Evolutionary conservation across 1,139 yeast species (phyloP).

Genomic region (Protomyces inundatus): DNA sequence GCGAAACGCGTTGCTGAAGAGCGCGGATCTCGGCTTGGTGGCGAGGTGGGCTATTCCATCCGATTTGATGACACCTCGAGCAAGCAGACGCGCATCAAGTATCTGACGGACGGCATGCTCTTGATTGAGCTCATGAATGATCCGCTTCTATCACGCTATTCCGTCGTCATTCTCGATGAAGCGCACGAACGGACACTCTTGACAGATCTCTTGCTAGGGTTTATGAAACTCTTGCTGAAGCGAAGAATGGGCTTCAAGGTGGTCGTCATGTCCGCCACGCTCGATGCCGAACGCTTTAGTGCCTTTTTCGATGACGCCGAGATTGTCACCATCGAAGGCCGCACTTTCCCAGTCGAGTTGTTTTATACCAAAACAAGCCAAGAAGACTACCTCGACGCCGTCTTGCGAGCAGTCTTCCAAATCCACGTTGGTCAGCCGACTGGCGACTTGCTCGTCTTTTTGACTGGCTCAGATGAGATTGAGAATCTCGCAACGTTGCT

Average conservation of each 20-base stretch:
- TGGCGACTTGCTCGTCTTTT: conserved; percentile 84
- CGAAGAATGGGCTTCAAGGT: conserved; percentile 46
- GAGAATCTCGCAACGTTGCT: conserved; percentile 71
- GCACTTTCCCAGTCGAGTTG: conserved; percentile 76
- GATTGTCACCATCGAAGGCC: conserved; percentile 79
- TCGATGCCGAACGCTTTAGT: conserved; percentile 87
- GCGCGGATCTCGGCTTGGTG: conserved; percentile 61
- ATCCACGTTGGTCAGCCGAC: conserved; percentile 65
- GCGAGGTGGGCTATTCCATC: conserved; percentile 87
- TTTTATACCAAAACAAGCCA: conserved; percentile 55
- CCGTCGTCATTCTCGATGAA: conserved; percentile 84
- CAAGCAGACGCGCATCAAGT: conserved; percentile 62
- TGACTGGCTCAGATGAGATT: conserved; percentile 97
- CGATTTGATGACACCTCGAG: conserved; percentile 62
- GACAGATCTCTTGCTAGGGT: conserved; percentile 85
- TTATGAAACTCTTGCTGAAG: conserved; percentile 61
- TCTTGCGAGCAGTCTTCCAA: conserved; percentile 70
- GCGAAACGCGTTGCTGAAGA: conserved; percentile 93
- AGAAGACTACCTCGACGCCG: conserved; percentile 79
- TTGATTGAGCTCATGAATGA: conserved; percentile 84
- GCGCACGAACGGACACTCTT: conserved; percentile 95
- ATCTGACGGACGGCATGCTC: conserved; percentile 95
- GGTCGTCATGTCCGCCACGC: conserved; percentile 88
- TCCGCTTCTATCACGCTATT: conserved; percentile 56
- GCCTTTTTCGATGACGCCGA: conserved; percentile 72